These are phyloP conservation scores for Olyra latifolia DNA, from an alignment of 176 grass and related monocot species.

Conservation along the genomic window DNA sequence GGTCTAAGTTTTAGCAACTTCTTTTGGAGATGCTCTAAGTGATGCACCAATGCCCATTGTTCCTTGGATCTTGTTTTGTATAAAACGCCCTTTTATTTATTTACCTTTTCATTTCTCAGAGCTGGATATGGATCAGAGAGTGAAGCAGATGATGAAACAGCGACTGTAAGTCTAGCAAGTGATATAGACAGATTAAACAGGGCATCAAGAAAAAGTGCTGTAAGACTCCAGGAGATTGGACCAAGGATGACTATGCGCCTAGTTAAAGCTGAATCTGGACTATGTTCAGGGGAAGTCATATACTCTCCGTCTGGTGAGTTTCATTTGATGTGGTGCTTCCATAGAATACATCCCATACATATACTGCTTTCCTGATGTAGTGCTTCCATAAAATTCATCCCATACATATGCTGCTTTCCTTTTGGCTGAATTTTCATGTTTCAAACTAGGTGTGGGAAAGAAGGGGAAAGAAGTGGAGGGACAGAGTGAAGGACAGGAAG, in stretches of 20 bases:
- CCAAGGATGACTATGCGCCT: slow-evolving; percentile 72
- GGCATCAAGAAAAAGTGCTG: slow-evolving; percentile 78
- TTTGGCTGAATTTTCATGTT: not conserved
- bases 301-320: slow-evolving; percentile 68
- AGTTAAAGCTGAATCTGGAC: slow-evolving; percentile 79
- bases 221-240: slow-evolving; percentile 89
- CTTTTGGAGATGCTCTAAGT: not conserved
- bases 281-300: slow-evolving; percentile 81
- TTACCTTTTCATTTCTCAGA: slow-evolving; percentile 33
- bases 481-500: slow-evolving; percentile 4
- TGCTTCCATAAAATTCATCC: too few species aligned
- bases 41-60: not conserved
- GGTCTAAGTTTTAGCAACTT: too few species aligned
- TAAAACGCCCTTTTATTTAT: not conserved
- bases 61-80: slow-evolving; percentile 5
- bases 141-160: slow-evolving; percentile 87
- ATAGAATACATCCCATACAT: not conserved
- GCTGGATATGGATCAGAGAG: slow-evolving; percentile 95
- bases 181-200: slow-evolving; percentile 73
- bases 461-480: slow-evolving; percentile 19
- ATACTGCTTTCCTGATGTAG: not conserved
- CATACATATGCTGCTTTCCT: not conserved
- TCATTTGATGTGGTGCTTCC: not conserved
- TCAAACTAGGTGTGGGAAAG: not conserved
- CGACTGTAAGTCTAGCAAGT: slow-evolving; percentile 64